A percentile compares a stretch with the other conserved stretches of the same genome.
Conservation (phyloP, 73 alveolate species). For the Urostyla sp. region DNA sequence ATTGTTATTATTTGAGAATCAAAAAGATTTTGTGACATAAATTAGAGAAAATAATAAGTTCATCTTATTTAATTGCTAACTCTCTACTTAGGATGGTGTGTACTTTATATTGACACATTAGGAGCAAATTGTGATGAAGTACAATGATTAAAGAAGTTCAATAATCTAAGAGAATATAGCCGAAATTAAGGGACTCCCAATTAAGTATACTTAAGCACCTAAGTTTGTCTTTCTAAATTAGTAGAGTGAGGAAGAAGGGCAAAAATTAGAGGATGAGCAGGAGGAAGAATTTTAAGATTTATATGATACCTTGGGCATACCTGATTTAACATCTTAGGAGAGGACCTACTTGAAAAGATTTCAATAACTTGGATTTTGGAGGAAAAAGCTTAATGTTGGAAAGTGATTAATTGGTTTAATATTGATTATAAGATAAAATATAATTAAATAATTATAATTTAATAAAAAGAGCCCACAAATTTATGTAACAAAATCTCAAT, state of each 20-base stretch:
- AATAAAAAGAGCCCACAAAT: too few relatives aligned
- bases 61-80: conserved; percentile 8
- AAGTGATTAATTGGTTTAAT: too few relatives aligned
- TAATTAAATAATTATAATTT: too few relatives aligned
- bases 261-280: conserved; percentile 2
- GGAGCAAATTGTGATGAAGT: not conserved
- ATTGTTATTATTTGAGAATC: conserved; percentile 5
- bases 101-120: conserved; percentile 5
- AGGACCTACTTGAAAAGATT: conserved; percentile 38
- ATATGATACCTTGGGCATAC: not conserved
- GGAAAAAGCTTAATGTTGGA: conserved; percentile 14
- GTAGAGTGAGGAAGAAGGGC: conserved; percentile 22
- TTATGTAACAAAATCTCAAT: too few relatives aligned
- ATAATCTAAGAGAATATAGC: conserved; percentile 1
- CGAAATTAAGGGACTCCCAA: conserved; percentile 46
- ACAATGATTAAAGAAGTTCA: conserved; percentile 6
- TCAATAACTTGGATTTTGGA: conserved; percentile 43
- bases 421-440: too few relatives aligned
- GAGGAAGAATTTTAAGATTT: conserved; percentile 46
- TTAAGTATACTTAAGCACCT: conserved; percentile 43
- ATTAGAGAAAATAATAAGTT: conserved; percentile 26
- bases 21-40: not conserved
- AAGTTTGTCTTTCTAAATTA: conserved; percentile 32
- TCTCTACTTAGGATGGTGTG: not conserved
- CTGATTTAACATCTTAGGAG: conserved; percentile 10